Percentiles rank a stretch among this genome's conserved stretches.
phyloP scores from a whole-genome alignment of 441 rosid species.

The Gossypium trilobum region DNA sequence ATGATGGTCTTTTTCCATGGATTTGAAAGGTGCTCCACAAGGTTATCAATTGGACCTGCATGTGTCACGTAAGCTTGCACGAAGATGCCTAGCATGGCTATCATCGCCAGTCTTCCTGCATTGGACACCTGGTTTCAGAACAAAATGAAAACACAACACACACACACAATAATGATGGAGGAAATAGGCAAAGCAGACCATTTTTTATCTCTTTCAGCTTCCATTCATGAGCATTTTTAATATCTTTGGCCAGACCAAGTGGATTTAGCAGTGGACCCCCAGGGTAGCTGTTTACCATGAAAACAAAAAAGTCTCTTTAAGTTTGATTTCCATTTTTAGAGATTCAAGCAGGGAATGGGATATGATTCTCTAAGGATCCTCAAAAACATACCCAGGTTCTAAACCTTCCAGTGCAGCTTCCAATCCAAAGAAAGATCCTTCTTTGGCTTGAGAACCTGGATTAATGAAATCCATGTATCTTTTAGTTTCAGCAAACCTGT shows the following conservation, averaged over 20 bases:
- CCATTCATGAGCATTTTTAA: slow-evolving; percentile 50
- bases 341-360: background rate
- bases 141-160: background rate
- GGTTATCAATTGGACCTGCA: slow-evolving; percentile 79
- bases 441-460: slow-evolving; percentile 82
- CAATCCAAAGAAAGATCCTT: slow-evolving; percentile 75
- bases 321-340: background rate
- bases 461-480: slow-evolving; percentile 72
- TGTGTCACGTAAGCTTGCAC: slow-evolving; percentile 88
- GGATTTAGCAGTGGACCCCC: slow-evolving; percentile 91
- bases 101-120: slow-evolving; percentile 84
- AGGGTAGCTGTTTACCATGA: slow-evolving; percentile 47
- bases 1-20: slow-evolving; percentile 87
- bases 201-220: slow-evolving; percentile 92
- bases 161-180: background rate
- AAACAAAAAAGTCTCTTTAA: slow-evolving; percentile 2
- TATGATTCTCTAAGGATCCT: no score
- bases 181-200: slow-evolving; percentile 29
- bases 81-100: slow-evolving; percentile 76
- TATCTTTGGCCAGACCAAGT: slow-evolving; percentile 79
- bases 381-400: slow-evolving; percentile 63
- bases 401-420: slow-evolving; percentile 73
- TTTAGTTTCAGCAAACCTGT: slow-evolving; percentile 78
- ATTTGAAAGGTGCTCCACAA: slow-evolving; percentile 69
- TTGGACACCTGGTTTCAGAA: background rate